Evolutionary conservation across 1,284 basidiomycete species (phyloP), one percentile per base, ranked within the genome.

Genomic region (Schizophyllum commune): DNA sequence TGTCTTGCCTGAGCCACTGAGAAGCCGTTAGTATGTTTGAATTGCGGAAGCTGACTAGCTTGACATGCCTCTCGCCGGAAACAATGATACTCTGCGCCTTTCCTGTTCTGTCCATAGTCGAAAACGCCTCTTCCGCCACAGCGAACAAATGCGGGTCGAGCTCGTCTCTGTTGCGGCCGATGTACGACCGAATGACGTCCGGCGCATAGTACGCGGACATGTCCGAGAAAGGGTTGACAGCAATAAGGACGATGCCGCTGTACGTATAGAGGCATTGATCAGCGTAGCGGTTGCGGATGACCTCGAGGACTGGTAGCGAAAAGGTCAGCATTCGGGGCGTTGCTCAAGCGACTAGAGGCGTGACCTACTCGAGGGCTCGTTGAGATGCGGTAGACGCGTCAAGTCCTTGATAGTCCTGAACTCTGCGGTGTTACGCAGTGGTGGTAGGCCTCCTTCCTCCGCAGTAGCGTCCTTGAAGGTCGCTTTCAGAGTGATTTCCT

Each of bases 1-100:
- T 0, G 97, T 99, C 81, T 99, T 99, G 61, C 97, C 97, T 57
- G 97, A 97, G 76, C 97, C 97, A 82, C 92, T 95, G 65, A 39
- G 21, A 58, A 72, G 64, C 68, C 58, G 66, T 13, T 32, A 61
- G 20, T 57, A 22, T 57, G 1, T 21, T 22, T 53, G n/a, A 21
- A 7, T 27, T n/a, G 51, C 39, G 63, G 63, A 57, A 52, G 55
- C 61, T 27, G 55, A 5, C 20, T 32, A 62, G 20, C 34, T 33
- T 54, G 58, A 54, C 80, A 67, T 70, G 95, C 93, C 93, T 96
- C 77, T 99, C 97, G 68, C 97, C 97, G 58, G 93, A 96, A 64
- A 99, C 97, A 65, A 99, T 97, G 71, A 99, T 98, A 2, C 97
- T 99, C 77, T 99, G 97, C 65, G 98, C 96, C 70, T 88, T 91